These are phyloP conservation scores for Starmerella etchellsii DNA, from an alignment of 805 yeast genomes.

Conservation along the genomic window DNA sequence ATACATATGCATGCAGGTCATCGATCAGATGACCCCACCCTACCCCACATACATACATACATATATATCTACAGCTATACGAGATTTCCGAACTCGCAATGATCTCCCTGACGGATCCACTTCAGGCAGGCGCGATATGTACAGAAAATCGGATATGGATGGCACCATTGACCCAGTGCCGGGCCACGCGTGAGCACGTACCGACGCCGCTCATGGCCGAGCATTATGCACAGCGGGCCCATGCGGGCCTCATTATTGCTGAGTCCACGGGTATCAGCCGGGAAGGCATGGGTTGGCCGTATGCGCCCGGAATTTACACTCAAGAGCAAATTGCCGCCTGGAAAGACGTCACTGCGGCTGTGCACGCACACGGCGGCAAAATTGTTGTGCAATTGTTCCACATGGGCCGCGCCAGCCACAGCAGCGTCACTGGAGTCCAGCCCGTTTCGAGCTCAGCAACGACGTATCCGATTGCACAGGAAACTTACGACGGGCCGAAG, in stretches of 20 bases:
- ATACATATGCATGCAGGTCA: too few relatives aligned
- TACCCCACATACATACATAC: too few relatives aligned
- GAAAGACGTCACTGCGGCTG: slow-evolving; percentile 27
- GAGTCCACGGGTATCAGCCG: slow-evolving; percentile 44
- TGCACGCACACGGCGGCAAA: slow-evolving; percentile 21
- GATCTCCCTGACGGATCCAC: slow-evolving; percentile 24
- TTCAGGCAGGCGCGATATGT: slow-evolving; percentile 26
- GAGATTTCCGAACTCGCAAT: too few relatives aligned
- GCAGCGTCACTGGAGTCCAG: slow-evolving; percentile 8
- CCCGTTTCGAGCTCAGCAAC: slow-evolving; percentile 9
- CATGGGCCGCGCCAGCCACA: slow-evolving; percentile 16
- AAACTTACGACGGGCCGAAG: slow-evolving; percentile 12
- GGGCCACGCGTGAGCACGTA: slow-evolving; percentile 26
- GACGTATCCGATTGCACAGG: background rate
- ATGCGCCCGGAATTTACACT: slow-evolving; percentile 23
- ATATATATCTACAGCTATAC: background rate
- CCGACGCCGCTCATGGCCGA: slow-evolving; percentile 36
- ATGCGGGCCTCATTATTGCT: slow-evolving; percentile 35
- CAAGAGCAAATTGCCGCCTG: slow-evolving; percentile 25
- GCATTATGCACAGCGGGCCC: slow-evolving; percentile 46
- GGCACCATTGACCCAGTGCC: slow-evolving; percentile 40
- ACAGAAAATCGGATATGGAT: slow-evolving; percentile 33
- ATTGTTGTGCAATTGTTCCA: slow-evolving; percentile 18
- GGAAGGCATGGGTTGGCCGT: slow-evolving; percentile 32
- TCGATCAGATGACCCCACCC: too few relatives aligned